Evolutionary conservation across 2,329 filamentous ascomycete genomes (phyloP).

Genomic region (Scolecobasidium constrictum): DNA sequence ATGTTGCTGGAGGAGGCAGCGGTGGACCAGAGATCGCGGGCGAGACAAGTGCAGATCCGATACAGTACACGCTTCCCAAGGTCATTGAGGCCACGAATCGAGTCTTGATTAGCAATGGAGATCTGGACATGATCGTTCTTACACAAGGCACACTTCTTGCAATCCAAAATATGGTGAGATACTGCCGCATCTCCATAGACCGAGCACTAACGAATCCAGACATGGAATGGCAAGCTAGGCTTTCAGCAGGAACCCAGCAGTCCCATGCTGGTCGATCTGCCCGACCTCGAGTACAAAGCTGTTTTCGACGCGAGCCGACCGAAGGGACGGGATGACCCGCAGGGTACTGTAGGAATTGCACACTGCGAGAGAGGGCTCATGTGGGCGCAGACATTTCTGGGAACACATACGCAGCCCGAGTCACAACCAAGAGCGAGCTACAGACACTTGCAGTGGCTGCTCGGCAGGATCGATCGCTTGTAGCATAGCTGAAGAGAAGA

Average conservation of each 20-base stretch:
- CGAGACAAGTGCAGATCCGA: conserved; percentile 13
- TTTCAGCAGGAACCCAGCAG: conserved; percentile 12
- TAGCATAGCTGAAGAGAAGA: too few relatives aligned
- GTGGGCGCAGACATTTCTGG: conserved; percentile 25
- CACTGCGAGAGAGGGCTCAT: conserved; percentile 27
- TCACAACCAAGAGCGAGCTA: conserved; percentile 24
- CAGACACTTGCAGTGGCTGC: conserved; percentile 24
- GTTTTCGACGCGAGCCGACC: neutral
- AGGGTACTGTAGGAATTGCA: conserved; percentile 13
- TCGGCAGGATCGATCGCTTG: conserved; percentile 25
- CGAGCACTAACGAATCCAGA: too few relatives aligned
- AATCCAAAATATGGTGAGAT: conserved; percentile 17
- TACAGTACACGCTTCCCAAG: conserved; percentile 13
- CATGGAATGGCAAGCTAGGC: conserved; percentile 13
- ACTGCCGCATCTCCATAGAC: too few relatives aligned
- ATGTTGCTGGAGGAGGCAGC: conserved; percentile 9
- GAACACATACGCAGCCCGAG: conserved; percentile 26
- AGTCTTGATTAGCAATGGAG: conserved; percentile 11
- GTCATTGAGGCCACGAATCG: conserved; percentile 11
- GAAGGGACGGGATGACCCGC: neutral
- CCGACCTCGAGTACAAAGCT: neutral
- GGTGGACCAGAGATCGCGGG: conserved; percentile 10
- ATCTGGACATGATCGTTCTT: conserved; percentile 11
- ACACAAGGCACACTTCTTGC: conserved; percentile 12
- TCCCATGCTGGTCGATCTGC: conserved; percentile 10